Percentiles rank a stretch among this genome's conserved stretches.
phyloP scores from a whole-genome alignment of 352 stramenopile genomes.

The Paralagenidium karlingii region DNA sequence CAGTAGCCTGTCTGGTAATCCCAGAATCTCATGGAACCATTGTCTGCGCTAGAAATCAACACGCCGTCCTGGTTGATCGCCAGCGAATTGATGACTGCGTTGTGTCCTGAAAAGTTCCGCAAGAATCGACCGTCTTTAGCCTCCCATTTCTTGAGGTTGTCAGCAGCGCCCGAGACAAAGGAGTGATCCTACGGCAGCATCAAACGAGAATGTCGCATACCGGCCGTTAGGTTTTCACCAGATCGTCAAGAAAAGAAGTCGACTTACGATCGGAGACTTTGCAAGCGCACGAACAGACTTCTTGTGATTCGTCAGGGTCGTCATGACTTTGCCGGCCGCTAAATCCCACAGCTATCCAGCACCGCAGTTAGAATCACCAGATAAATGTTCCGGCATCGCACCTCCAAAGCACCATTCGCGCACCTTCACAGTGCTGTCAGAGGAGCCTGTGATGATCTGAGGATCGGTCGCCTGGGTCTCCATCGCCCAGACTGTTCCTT shows the following conservation, averaged over 20 bases:
- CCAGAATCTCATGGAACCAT: constrained; percentile 97
- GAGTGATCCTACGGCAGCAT: constrained; percentile 78
- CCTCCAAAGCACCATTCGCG: not conserved
- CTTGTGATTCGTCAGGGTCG: constrained; percentile 99
- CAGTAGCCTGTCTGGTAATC: constrained; percentile 97
- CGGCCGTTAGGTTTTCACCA: not conserved
- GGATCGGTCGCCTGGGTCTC: constrained; percentile 95
- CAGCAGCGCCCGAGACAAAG: constrained; percentile 95
- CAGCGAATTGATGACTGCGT: constrained; percentile 97
- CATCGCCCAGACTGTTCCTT: constrained; percentile 92
- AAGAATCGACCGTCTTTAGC: constrained; percentile 91
- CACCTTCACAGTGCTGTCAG: constrained; percentile 92
- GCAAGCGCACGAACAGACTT: constrained; percentile 91
- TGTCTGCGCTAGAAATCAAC: constrained; percentile 93
- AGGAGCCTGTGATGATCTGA: constrained; percentile 87
- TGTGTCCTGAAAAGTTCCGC: constrained; percentile 95
- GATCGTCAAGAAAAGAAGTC: not conserved
- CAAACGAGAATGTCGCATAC: not conserved
- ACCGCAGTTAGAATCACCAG: not conserved
- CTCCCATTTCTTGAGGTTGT: constrained; percentile 99
- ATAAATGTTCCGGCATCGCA: not conserved
- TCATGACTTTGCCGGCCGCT: constrained; percentile 95
- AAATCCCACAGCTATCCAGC: constrained; percentile 92
- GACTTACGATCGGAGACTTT: constrained; percentile 69
- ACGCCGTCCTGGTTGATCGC: constrained; percentile 97